Evolutionary conservation across 768 basidiomycete species (phyloP), one percentile per base, ranked within the genome.

Genomic region (Lyophyllum decastes): DNA sequence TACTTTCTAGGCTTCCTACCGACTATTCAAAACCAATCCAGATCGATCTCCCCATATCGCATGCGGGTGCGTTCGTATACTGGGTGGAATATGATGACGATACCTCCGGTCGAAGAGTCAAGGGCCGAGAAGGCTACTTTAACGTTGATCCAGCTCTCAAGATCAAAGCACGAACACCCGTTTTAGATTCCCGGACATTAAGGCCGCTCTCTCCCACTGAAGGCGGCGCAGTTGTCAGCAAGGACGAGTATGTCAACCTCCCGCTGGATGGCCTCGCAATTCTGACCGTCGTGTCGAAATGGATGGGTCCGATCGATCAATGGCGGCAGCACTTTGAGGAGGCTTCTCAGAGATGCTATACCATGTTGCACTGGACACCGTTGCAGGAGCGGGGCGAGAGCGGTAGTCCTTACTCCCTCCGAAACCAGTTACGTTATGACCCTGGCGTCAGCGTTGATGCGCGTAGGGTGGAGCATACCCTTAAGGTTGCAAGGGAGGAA

Each of bases 341-440:
- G 73, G 91, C 94, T 11, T 84, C 87, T 52, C 82, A 92, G 52
- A 80, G 96, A 48, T 96, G 97, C 0, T 99, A 99, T 78, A 99
- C 95, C 51, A 97, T 98, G 94, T 76, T 99, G 43, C 97, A 99
- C 68, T 99, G 90, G 79, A 92, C 96, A 0, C 97, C 97, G 0
- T 77, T 99, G 6, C 96, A 99, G 73, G 89, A 92, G 69, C 80
- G 95, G 33, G 97, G 97, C 21, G 82, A 85, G 61, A 93, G 90
- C 61, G 83, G 91, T 60, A 95, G 92, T 64, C 97, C 97, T 0
- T 99, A 98, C 72, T 95, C 93, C 17, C 94, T 98, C 66, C 84
- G 85, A 54, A 86, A 95, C 69, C 97, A 99, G 75, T 76, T 86
- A 54, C 82, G 74, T 40, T 98, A 94, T 64, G 94, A 96, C 59